These are phyloP conservation scores for Penicillium atrosanguineum DNA, from an alignment of 495 filamentous ascomycete species.

Conservation along the genomic window DNA sequence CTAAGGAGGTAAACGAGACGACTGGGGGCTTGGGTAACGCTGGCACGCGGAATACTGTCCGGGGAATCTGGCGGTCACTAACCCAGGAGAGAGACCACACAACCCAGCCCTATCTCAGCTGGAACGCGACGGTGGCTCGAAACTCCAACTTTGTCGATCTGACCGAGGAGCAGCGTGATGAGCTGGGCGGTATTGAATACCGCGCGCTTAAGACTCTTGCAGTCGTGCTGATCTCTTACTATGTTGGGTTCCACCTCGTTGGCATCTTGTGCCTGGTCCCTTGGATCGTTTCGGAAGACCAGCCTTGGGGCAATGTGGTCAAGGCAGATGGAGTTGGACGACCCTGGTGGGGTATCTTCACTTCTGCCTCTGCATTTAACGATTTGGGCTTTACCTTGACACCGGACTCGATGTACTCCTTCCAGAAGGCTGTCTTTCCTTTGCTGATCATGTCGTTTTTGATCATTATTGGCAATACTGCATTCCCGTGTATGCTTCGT, in stretches of 20 bases:
- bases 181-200: slow-evolving; percentile 92
- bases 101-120: slow-evolving; percentile 85
- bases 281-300: slow-evolving; percentile 68
- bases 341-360: slow-evolving; percentile 92
- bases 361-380: slow-evolving; percentile 79
- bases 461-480: slow-evolving; percentile 91
- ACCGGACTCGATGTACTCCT: slow-evolving; percentile 88
- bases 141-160: slow-evolving; percentile 90
- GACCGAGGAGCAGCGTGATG: slow-evolving; percentile 85
- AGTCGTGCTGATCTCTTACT: slow-evolving; percentile 73
- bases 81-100: slow-evolving; percentile 44
- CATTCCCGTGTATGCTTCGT: slow-evolving; percentile 89
- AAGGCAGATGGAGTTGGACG: slow-evolving; percentile 57
- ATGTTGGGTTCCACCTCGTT: slow-evolving; percentile 69
- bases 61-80: slow-evolving; percentile 35
- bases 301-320: slow-evolving; percentile 58
- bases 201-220: slow-evolving; percentile 83
- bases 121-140: slow-evolving; percentile 84
- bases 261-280: slow-evolving; percentile 68
- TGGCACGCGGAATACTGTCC: slow-evolving; percentile 35
- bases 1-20: slow-evolving; percentile 26
- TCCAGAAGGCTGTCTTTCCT: slow-evolving; percentile 70
- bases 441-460: slow-evolving; percentile 74
- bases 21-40: slow-evolving; percentile 12
- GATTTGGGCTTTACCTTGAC: slow-evolving; percentile 86